Base-by-base conservation (phyloP, 2,329 filamentous ascomycete species). In the Pseudocercospora ulei region DNA sequence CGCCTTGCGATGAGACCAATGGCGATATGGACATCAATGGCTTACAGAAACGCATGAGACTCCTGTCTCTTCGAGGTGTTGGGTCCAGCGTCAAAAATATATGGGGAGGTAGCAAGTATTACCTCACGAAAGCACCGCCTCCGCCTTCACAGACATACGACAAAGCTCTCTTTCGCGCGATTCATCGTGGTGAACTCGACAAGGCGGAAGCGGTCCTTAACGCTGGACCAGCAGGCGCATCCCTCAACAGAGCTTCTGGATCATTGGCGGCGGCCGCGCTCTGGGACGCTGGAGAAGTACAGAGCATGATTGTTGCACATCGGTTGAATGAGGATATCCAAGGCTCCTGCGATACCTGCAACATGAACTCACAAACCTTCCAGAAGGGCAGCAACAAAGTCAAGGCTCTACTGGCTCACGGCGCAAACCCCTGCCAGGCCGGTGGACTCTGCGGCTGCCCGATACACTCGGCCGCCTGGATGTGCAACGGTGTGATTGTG, bases 1-100 rank as follows among this genome's bases (percentile, higher is more conserved):
- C 51, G 12, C 53, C 53, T 2, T 55, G 52, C 44, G 53, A 55
- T 35, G 41, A 41, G 5, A 28, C 26, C 5, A 44, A 49, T n/a
- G 49, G 47, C 14, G 43, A 47, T 24, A 48, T 49, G 29, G 52
- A 55, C 26, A 44, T 55, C 8, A 46, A 47, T 16, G 52, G 52
- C 12, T 39, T 55, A 1, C 41, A 49, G 34, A 44, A 49, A 23
- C 44, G 51, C 5, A 33, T 54, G 17, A 39, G 46, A 29, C 31
- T 43, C 16, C 49, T 53, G 51, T 54, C 53, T 7, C 42, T 55
- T 20, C 46, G 39, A 9, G 33, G 43, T 27, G 43, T 47, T 3
- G 36, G 34, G 4, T 36, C 42, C 4, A 33, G 18, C 9, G 30
- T 33, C 4, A 33, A 33, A 20, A 17, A 33, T 12, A 33, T 33